Evolutionary conservation across 202 grass and related monocot genomes (phyloP).

Genomic region (Zizania palustris): DNA sequence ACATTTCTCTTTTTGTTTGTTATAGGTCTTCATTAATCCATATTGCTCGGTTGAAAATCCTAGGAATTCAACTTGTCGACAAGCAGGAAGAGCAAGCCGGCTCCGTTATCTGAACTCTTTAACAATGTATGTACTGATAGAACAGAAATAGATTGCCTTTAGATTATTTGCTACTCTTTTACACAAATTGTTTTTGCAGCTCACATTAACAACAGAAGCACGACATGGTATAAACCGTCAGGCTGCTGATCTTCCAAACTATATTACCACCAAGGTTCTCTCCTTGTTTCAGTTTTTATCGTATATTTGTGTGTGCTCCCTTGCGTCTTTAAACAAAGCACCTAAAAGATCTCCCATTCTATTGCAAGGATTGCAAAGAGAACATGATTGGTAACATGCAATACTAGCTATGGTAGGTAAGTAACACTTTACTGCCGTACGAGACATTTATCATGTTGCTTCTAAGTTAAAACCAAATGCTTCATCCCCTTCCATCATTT

Average conservation of each 20-base stretch:
- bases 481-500: background rate
- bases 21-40: background rate
- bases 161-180: constrained; percentile 10
- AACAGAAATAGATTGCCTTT: background rate
- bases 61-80: constrained; percentile 87
- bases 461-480: background rate
- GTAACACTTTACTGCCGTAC: background rate
- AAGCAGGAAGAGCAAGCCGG: constrained; percentile 54
- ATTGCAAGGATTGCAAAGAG: constrained; percentile 94
- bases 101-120: constrained; percentile 84
- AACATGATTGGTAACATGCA: constrained; percentile 53
- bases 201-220: constrained; percentile 57
- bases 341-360: constrained; percentile 42
- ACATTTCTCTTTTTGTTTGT: background rate
- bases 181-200: constrained; percentile 48
- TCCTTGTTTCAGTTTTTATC: background rate
- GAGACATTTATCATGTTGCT: background rate
- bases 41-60: constrained; percentile 33
- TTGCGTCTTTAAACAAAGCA: constrained; percentile 14
- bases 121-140: constrained; percentile 62
- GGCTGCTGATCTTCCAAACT: constrained; percentile 36
- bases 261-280: constrained; percentile 65
- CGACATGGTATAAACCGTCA: constrained; percentile 31
- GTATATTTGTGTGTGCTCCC: background rate
- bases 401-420: constrained; percentile 61